Percentiles rank a stretch among this genome's conserved stretches.
Conservation (phyloP, 345 rosid species). For the Salix viminalis region DNA sequence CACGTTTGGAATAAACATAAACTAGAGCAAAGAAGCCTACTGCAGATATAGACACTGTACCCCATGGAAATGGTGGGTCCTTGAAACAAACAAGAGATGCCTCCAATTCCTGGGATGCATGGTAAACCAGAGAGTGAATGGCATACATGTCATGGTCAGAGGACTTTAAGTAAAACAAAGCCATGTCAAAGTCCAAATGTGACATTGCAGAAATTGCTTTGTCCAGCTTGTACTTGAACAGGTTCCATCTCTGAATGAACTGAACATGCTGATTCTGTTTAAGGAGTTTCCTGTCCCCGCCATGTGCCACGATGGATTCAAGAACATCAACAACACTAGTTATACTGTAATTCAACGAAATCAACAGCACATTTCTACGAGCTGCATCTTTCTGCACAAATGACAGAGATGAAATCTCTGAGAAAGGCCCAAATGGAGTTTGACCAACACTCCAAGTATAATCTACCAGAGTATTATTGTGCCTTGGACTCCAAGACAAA, state of each 20-base stretch:
- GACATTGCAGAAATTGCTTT: constrained; percentile 79
- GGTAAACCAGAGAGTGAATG: constrained; percentile 71
- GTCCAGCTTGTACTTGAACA: constrained; percentile 83
- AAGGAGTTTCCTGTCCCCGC: constrained; percentile 72
- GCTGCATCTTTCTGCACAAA: constrained; percentile 97
- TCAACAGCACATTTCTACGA: constrained; percentile 70
- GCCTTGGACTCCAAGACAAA: constrained; percentile 77
- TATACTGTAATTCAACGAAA: constrained; percentile 72
- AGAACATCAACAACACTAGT: constrained; percentile 73
- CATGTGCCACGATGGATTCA: constrained; percentile 66
- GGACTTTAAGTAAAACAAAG: constrained; percentile 71
- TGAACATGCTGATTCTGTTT: constrained; percentile 57
- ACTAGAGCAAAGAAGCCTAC: constrained; percentile 53
- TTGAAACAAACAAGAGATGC: constrained; percentile 86
- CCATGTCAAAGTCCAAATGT: constrained; percentile 78
- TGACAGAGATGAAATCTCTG: constrained; percentile 65
- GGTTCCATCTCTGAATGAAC: constrained; percentile 78
- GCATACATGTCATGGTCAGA: constrained; percentile 79
- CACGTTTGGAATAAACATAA: constrained; percentile 55
- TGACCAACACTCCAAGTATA: constrained; percentile 98
- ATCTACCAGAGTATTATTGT: constrained; percentile 75
- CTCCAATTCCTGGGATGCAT: constrained; percentile 76
- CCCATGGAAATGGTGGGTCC: constrained; percentile 97
- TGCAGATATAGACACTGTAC: constrained; percentile 47
- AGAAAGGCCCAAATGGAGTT: constrained; percentile 97